Evolutionary conservation across 306 rosid species (phyloP), one percentile per base, ranked within the genome.

Genomic region (Pyrus bretschneideri): DNA sequence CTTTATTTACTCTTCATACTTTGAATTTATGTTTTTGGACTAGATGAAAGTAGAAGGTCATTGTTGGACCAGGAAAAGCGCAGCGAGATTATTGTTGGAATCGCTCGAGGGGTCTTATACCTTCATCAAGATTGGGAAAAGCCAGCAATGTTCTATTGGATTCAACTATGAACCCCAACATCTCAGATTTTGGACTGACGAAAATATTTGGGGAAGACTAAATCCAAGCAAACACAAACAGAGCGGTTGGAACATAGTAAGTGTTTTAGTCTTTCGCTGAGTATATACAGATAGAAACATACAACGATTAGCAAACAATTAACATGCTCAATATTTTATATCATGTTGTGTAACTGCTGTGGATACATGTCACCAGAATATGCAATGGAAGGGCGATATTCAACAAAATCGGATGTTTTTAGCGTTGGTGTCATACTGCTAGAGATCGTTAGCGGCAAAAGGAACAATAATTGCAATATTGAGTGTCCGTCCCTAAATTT

Each of bases 181-280:
- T 88, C 55, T 79, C 93, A 14, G 87, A 88, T 67, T 90, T 88
- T 81, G 96, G 96, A 8, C 64, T 86, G 87, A 90, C 92, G 23
- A 88, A 83, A 73, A 86, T 90, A 60, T 70, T 90, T 59, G 84
- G 88, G 10, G 79, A 72, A 21, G 76, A 84, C 18, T 86, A 88
- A 79, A 78, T 80, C 62, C 83, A 81, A 80, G 89, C 85, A 75
- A 78, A 70, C 23, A 90, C 92, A 44, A 80, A 76, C 11, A 46
- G 82, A 13, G 71, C 9, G 9, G 88, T 89, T 64, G 88, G 88
- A 45, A 89, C 87, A 25, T 85, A 79, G 91, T 87, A 87, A 85
- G 89, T 29, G 13, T 22, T 61, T 61, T 0, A 6, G 40, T 35
- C 6, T 35, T 35, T 35, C 40, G 2, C 11, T 27, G 0, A 61